Evolutionary conservation across 2,329 filamentous ascomycete genomes (phyloP).

Genomic region (Aspergillus fumigatiaffinis): DNA sequence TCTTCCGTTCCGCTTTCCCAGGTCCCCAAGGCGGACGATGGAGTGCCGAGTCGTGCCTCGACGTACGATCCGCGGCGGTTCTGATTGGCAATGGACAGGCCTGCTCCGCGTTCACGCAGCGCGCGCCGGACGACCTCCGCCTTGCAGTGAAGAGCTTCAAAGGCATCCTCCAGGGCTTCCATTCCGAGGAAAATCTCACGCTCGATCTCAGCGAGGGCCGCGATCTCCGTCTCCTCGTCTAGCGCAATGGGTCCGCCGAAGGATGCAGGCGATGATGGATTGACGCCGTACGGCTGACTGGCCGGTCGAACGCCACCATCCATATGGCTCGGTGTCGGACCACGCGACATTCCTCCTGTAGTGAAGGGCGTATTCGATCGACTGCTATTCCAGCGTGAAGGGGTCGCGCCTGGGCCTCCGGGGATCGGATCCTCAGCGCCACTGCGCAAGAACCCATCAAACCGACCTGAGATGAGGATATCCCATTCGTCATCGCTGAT

Average conservation of each 20-base stretch:
- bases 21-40: slow-evolving; percentile 30
- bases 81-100: slow-evolving; percentile 55
- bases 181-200: slow-evolving; percentile 90
- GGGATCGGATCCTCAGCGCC: slow-evolving; percentile 64
- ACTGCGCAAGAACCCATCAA: slow-evolving; percentile 93
- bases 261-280: slow-evolving; percentile 52
- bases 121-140: slow-evolving; percentile 76
- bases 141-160: slow-evolving; percentile 81
- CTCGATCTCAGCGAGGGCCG: slow-evolving; percentile 83
- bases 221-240: slow-evolving; percentile 91
- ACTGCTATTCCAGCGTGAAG: slow-evolving; percentile 37
- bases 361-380: slow-evolving; percentile 32
- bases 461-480: slow-evolving; percentile 86
- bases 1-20: slow-evolving; percentile 44
- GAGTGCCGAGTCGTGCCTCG: slow-evolving; percentile 41
- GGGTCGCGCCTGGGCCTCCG: slow-evolving; percentile 17
- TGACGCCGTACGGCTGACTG: slow-evolving; percentile 36
- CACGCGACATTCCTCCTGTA: slow-evolving; percentile 30
- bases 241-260: slow-evolving; percentile 75
- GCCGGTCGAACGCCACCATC: slow-evolving; percentile 41
- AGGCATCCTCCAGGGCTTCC: slow-evolving; percentile 91
- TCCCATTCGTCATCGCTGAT: slow-evolving; percentile 96
- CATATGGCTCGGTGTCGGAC: slow-evolving; percentile 32
- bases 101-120: slow-evolving; percentile 77
- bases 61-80: slow-evolving; percentile 40